Evolutionary conservation across 345 rosid genomes (phyloP).

Genomic region (Erucastrum elatum): DNA sequence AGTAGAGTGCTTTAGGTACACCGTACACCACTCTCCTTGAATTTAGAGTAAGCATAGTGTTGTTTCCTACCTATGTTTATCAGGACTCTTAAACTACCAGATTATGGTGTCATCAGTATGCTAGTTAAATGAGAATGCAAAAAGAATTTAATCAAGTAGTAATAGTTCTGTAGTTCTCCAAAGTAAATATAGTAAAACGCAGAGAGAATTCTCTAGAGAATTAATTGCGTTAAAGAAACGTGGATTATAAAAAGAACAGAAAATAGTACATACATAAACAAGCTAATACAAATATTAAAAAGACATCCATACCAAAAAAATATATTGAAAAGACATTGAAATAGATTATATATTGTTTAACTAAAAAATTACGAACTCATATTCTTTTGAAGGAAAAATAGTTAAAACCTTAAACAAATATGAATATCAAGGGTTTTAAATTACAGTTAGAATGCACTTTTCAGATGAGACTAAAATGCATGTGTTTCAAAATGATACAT

Average conservation of each 20-base stretch:
- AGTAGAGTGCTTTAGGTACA: slow-evolving; percentile 26
- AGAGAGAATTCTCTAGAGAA: neutral
- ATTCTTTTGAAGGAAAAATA: neutral
- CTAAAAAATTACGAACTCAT: neutral
- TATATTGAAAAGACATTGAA: neutral
- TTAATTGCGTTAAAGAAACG: neutral
- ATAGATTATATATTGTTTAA: neutral
- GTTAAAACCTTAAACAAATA: neutral
- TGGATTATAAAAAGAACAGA: neutral
- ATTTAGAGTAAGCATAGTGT: neutral
- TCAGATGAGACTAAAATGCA: neutral
- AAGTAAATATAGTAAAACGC: neutral
- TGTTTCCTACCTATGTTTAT: neutral
- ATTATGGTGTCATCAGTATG: neutral
- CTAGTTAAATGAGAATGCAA: neutral
- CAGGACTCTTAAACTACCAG: neutral
- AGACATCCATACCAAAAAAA: too few species aligned
- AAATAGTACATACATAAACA: too few species aligned
- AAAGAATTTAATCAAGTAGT: neutral
- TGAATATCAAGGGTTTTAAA: neutral
- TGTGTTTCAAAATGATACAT: neutral
- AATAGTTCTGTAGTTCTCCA: neutral
- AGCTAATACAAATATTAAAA: too few species aligned
- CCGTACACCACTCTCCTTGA: slow-evolving; percentile 33
- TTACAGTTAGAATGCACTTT: neutral